Evolutionary conservation across 257 asterid genomes (phyloP).

Genomic region (Solanum chilense): DNA sequence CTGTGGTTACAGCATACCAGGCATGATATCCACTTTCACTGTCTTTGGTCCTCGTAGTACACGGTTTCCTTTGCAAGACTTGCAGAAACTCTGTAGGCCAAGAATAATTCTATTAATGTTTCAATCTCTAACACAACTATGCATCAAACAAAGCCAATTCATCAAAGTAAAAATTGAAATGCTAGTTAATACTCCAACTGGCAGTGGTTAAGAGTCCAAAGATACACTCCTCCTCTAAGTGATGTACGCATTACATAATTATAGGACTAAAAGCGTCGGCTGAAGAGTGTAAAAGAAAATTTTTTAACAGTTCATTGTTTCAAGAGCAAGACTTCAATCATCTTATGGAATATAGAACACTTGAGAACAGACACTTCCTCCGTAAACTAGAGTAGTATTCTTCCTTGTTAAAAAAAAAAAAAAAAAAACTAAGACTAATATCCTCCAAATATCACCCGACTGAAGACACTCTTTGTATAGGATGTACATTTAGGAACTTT

Average conservation of each 20-base stretch:
- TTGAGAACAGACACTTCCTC: neutral
- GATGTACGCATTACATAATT: neutral
- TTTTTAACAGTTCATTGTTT: neutral
- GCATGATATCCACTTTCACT: constrained; percentile 64
- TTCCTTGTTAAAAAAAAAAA: neutral
- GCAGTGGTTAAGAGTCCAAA: neutral
- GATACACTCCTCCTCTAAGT: neutral
- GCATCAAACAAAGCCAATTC: neutral
- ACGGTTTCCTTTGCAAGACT: constrained; percentile 73
- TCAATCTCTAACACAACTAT: neutral
- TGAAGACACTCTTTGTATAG: neutral
- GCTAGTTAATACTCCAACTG: neutral
- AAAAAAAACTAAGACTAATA: neutral
- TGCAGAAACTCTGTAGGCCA: constrained; percentile 61
- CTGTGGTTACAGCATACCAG: constrained; percentile 34
- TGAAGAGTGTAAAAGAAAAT: neutral
- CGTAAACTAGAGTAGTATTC: neutral
- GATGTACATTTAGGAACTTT: neutral
- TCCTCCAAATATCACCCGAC: neutral
- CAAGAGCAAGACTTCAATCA: neutral
- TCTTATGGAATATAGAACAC: neutral
- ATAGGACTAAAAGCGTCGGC: neutral
- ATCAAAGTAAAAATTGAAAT: neutral
- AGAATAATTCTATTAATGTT: neutral
- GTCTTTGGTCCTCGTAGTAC: constrained; percentile 63